Percentiles rank a stretch among this genome's conserved stretches.
These are phyloP conservation scores for Sanghuangporus baumii DNA, from an alignment of 1,284 basidiomycete genomes.

Conservation along the genomic window DNA sequence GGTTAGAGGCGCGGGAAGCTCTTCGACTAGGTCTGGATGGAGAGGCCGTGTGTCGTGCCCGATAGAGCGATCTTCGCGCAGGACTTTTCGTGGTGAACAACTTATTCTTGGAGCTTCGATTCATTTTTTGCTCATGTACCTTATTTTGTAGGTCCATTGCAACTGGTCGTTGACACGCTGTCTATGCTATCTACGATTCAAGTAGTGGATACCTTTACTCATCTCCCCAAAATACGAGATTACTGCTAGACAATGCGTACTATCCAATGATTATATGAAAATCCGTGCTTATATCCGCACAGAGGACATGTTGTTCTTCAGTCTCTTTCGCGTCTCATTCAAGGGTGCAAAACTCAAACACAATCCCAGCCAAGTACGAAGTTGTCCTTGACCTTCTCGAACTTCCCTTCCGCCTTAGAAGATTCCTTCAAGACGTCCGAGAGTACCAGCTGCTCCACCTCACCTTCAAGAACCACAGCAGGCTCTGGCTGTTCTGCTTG, in stretches of 20 bases:
- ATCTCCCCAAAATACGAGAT: not conserved
- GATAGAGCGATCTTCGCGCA: conserved; percentile 27
- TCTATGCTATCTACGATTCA: not conserved
- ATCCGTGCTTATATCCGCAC: not conserved
- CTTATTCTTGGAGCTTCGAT: not conserved
- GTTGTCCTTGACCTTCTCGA: conserved; percentile 16
- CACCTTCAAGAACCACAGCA: conserved; percentile 5
- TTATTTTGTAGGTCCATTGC: not conserved
- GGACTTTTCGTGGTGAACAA: not conserved
- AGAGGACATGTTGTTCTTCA: not conserved
- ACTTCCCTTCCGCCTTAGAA: conserved; percentile 16
- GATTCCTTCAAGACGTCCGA: conserved; percentile 23
- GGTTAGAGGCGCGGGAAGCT: conserved; percentile 70
- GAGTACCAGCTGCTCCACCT: conserved; percentile 21
- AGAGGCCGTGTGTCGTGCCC: conserved; percentile 71
- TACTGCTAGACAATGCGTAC: not conserved
- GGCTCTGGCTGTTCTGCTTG: not conserved
- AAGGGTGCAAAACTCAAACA: conserved; percentile 19
- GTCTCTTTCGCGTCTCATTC: not conserved
- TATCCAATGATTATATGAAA: not conserved
- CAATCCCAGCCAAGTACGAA: conserved; percentile 72
- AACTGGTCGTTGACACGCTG: too few species aligned
- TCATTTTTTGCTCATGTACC: not conserved
- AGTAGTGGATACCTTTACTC: not conserved
- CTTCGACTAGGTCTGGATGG: conserved; percentile 58